phyloP scores from a whole-genome alignment of 2,329 filamentous ascomycete genomes.

The Hymenoscyphus occultus region DNA sequence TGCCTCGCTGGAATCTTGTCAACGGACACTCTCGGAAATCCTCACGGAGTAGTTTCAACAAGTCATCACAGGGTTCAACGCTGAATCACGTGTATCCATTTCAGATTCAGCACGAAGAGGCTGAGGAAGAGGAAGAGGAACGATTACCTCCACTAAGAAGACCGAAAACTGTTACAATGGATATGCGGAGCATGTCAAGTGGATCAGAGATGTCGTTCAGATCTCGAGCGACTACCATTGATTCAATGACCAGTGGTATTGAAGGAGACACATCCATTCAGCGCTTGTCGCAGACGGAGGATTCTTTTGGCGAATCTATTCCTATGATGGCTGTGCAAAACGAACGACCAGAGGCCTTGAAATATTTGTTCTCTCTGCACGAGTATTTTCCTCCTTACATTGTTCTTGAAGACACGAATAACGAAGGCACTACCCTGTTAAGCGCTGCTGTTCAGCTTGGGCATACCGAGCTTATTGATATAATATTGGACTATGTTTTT shows the following conservation, averaged over 20 bases:
- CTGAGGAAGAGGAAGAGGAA: slow-evolving; percentile 60
- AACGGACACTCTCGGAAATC: slow-evolving; percentile 30
- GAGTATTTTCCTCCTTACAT: slow-evolving; percentile 70
- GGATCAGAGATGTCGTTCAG: slow-evolving; percentile 80
- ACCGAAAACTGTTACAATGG: slow-evolving; percentile 72
- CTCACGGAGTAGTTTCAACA: slow-evolving; percentile 23
- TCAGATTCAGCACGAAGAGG: slow-evolving; percentile 55
- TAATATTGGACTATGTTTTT: slow-evolving; percentile 69
- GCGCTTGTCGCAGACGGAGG: slow-evolving; percentile 68
- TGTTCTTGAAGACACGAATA: slow-evolving; percentile 80
- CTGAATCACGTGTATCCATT: slow-evolving; percentile 92
- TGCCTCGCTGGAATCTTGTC: slow-evolving; percentile 32
- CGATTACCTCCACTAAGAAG: slow-evolving; percentile 30
- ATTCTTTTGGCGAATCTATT: slow-evolving; percentile 75
- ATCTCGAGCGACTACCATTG: slow-evolving; percentile 75
- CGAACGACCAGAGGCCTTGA: slow-evolving; percentile 67
- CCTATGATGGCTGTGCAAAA: slow-evolving; percentile 82
- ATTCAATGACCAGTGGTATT: slow-evolving; percentile 67
- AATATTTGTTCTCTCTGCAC: slow-evolving; percentile 73
- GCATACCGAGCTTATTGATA: slow-evolving; percentile 69
- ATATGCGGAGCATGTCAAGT: slow-evolving; percentile 82
- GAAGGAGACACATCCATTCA: slow-evolving; percentile 87
- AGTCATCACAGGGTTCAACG: slow-evolving; percentile 34
- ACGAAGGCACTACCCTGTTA: slow-evolving; percentile 83
- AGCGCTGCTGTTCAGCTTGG: slow-evolving; percentile 88